Conservation (phyloP, 1,284 basidiomycete genomes). For the Irpex sp. region DNA sequence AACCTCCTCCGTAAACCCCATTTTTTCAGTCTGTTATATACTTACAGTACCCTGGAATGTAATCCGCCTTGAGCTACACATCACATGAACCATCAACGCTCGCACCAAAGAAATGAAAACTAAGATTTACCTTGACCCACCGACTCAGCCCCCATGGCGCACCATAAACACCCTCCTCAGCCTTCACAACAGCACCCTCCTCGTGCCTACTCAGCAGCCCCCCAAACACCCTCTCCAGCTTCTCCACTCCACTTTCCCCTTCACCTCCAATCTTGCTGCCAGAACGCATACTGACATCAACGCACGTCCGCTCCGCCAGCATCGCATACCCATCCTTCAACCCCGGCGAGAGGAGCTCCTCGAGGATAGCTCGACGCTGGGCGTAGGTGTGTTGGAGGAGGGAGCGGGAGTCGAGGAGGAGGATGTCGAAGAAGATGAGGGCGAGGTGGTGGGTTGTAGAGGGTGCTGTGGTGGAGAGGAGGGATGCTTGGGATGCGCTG, state of each 20-base stretch:
- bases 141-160: constrained; percentile 42
- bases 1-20: background rate
- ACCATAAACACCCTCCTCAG: constrained; percentile 62
- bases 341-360: constrained; percentile 40
- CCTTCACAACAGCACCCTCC: constrained; percentile 79
- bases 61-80: constrained; percentile 63
- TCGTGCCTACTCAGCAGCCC: constrained; percentile 44
- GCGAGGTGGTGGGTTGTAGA: constrained; percentile 55
- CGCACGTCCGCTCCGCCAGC: constrained; percentile 47
- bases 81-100: background rate
- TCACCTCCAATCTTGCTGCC: no score
- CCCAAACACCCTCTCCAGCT: constrained; percentile 48
- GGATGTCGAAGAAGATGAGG: constrained; percentile 82
- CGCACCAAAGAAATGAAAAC: background rate
- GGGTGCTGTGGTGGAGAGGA: constrained; percentile 43
- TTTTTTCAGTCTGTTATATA: background rate
- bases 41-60: constrained; percentile 71
- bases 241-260: constrained; percentile 16
- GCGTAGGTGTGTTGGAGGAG: constrained; percentile 56
- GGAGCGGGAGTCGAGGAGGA: constrained; percentile 58
- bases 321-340: constrained; percentile 55
- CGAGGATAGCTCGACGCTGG: constrained; percentile 56
- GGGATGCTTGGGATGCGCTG: constrained; percentile 36
- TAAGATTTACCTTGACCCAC: constrained; percentile 73
- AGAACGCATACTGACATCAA: constrained; percentile 28